Conservation (phyloP, 2,329 filamentous ascomycete species). For the Epichloe sp. region DNA sequence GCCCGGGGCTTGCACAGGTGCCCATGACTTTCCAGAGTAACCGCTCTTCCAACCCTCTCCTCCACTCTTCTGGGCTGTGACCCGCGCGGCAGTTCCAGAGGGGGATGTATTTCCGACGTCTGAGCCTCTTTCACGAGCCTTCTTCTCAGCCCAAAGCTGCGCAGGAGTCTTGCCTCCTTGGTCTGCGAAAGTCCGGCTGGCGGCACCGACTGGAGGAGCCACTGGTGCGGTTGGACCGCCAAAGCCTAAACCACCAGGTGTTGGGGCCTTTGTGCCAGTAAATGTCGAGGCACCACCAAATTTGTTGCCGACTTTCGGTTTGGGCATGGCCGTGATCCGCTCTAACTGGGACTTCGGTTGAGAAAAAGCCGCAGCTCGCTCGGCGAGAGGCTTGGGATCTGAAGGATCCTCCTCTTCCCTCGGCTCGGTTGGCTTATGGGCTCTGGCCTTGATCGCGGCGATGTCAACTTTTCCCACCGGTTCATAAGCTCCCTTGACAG, state of each 20-base stretch:
- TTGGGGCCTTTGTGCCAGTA: slow-evolving; percentile 77
- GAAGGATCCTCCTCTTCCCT: slow-evolving; percentile 17
- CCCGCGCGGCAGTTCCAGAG: slow-evolving; percentile 34
- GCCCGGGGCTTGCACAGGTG: slow-evolving; percentile 57
- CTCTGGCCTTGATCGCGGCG: slow-evolving; percentile 75
- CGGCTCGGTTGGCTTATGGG: slow-evolving; percentile 50
- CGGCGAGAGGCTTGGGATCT: slow-evolving; percentile 52
- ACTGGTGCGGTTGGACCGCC: slow-evolving; percentile 45
- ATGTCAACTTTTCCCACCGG: slow-evolving; percentile 96
- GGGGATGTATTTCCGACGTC: slow-evolving; percentile 27
- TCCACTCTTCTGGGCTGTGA: slow-evolving; percentile 59
- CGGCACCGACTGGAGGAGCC: slow-evolving; percentile 53
- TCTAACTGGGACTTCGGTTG: slow-evolving; percentile 45
- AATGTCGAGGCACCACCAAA: slow-evolving; percentile 64
- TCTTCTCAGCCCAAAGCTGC: slow-evolving; percentile 95
- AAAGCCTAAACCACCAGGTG: slow-evolving; percentile 55
- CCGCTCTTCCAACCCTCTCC: slow-evolving; percentile 76
- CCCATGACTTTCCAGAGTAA: slow-evolving; percentile 84
- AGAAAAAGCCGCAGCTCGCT: slow-evolving; percentile 62
- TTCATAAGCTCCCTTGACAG: slow-evolving; percentile 87
- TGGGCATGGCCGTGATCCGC: slow-evolving; percentile 75
- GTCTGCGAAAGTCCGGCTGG: slow-evolving; percentile 88
- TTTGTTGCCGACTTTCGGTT: slow-evolving; percentile 88
- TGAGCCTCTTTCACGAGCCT: slow-evolving; percentile 61
- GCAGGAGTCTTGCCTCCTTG: slow-evolving; percentile 92